Conservation (phyloP, 2,329 filamentous ascomycete species). For the Colletotrichum tropicicola region DNA sequence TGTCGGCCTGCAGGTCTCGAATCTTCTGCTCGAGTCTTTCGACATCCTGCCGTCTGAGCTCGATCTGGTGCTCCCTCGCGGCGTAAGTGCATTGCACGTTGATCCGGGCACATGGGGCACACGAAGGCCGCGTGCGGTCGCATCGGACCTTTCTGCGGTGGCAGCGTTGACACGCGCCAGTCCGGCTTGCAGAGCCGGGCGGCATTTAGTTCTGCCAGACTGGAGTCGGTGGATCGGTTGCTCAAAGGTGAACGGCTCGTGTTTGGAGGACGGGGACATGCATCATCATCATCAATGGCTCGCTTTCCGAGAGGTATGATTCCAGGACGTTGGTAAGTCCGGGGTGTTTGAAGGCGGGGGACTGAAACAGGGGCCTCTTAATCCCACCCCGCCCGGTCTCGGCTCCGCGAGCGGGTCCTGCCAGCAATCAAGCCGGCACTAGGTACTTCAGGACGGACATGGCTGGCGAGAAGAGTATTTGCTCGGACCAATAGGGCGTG, state of each 20-base stretch:
- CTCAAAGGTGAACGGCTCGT: not conserved
- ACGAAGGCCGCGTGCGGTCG: conserved; percentile 47
- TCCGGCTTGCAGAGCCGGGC: conserved; percentile 12
- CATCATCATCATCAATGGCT: not conserved
- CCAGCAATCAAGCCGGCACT: too few species aligned
- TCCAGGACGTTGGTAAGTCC: not conserved
- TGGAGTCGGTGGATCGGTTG: not conserved
- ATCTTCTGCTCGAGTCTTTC: conserved; percentile 45
- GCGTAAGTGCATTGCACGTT: conserved; percentile 45
- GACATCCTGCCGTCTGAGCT: conserved; percentile 40
- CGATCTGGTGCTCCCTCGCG: conserved; percentile 38
- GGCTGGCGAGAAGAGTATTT: too few species aligned
- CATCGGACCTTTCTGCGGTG: conserved; percentile 51
- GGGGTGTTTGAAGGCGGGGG: not conserved
- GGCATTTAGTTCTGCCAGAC: not conserved
- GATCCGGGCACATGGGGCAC: conserved; percentile 45
- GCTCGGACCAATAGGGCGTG: too few species aligned
- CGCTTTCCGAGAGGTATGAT: not conserved
- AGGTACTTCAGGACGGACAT: too few species aligned
- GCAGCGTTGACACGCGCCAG: conserved; percentile 48
- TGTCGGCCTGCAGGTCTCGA: conserved; percentile 41
- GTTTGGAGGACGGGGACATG: not conserved
- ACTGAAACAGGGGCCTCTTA: not conserved
- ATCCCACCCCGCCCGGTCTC: not conserved
- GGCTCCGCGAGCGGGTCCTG: not conserved